Evolutionary conservation across 805 yeast species (phyloP).

Genomic region (Candida maesae): DNA sequence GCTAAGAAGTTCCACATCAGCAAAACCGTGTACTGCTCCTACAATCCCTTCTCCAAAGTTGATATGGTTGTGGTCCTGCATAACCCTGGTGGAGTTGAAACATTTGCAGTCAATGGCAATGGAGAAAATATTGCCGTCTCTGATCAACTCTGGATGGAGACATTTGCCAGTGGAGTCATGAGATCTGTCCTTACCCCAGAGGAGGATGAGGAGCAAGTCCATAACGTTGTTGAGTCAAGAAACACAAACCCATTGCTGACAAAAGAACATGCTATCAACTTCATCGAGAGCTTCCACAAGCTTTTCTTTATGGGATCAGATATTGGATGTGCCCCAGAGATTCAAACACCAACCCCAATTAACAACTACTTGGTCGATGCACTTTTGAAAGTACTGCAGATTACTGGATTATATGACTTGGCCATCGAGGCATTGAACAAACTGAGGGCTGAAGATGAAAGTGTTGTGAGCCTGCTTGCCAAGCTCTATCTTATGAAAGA

Average conservation of each 20-base stretch:
- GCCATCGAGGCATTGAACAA: slow-evolving; percentile 58
- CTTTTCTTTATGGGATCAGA: slow-evolving; percentile 64
- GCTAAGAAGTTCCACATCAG: slow-evolving; percentile 64
- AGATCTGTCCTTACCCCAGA: slow-evolving; percentile 65
- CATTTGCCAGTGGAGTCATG: slow-evolving; percentile 57
- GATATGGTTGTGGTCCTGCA: slow-evolving; percentile 72
- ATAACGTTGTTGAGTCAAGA: slow-evolving; percentile 76
- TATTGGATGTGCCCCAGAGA: slow-evolving; percentile 63
- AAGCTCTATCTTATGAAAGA: slow-evolving; percentile 48
- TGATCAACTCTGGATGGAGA: slow-evolving; percentile 52
- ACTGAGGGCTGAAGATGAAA: slow-evolving; percentile 47
- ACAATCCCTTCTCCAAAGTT: slow-evolving; percentile 64
- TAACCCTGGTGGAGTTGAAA: slow-evolving; percentile 70
- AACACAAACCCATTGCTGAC: slow-evolving; percentile 70
- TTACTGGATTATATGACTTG: slow-evolving; percentile 60
- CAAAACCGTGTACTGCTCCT: slow-evolving; percentile 66
- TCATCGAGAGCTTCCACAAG: slow-evolving; percentile 60
- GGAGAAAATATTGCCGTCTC: slow-evolving; percentile 53
- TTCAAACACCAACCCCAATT: slow-evolving; percentile 61
- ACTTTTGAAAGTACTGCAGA: slow-evolving; percentile 55
- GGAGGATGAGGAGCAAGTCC: slow-evolving; percentile 73
- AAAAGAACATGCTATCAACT: slow-evolving; percentile 44
- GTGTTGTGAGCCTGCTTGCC: slow-evolving; percentile 56
- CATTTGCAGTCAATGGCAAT: slow-evolving; percentile 38
- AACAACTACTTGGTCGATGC: slow-evolving; percentile 75